A percentile compares a stretch with the other conserved stretches of the same genome.
Conservation (phyloP, 2,329 filamentous ascomycete species). For the Fusarium begoniae region DNA sequence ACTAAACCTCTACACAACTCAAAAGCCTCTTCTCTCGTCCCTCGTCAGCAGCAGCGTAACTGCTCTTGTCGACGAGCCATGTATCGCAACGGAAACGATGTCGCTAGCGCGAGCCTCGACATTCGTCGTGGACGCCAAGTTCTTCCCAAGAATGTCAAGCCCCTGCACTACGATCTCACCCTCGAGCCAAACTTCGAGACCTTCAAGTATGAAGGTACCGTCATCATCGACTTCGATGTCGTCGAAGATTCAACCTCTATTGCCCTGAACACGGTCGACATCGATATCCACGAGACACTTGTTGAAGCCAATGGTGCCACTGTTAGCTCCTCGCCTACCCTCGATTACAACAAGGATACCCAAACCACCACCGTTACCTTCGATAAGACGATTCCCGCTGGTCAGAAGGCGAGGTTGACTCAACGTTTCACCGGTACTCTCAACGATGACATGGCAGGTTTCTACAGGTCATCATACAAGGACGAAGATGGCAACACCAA, state of each 20-base stretch:
- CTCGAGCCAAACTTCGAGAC: slow-evolving; percentile 91
- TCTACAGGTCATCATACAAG: slow-evolving; percentile 96
- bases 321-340: slow-evolving; percentile 50
- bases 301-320: slow-evolving; percentile 58
- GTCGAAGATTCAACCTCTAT: slow-evolving; percentile 85
- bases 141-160: slow-evolving; percentile 89
- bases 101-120: slow-evolving; percentile 39
- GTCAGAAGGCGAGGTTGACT: slow-evolving; percentile 73
- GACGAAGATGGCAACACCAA: slow-evolving; percentile 79
- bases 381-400: slow-evolving; percentile 75
- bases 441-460: slow-evolving; percentile 97
- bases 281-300: slow-evolving; percentile 77
- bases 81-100: slow-evolving; percentile 41
- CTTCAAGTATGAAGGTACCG: slow-evolving; percentile 86
- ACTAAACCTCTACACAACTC: not conserved
- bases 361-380: slow-evolving; percentile 88
- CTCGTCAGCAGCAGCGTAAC: slow-evolving; percentile 37
- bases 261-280: slow-evolving; percentile 86
- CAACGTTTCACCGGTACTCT: slow-evolving; percentile 76
- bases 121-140: slow-evolving; percentile 71
- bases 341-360: slow-evolving; percentile 79
- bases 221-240: slow-evolving; percentile 88
- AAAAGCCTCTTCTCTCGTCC: slow-evolving; percentile 9
- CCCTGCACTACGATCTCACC: slow-evolving; percentile 89
- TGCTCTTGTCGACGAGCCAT: slow-evolving; percentile 45